phyloP scores from a whole-genome alignment of 169 alveolate genomes.

The Condylostoma magnum region DNA sequence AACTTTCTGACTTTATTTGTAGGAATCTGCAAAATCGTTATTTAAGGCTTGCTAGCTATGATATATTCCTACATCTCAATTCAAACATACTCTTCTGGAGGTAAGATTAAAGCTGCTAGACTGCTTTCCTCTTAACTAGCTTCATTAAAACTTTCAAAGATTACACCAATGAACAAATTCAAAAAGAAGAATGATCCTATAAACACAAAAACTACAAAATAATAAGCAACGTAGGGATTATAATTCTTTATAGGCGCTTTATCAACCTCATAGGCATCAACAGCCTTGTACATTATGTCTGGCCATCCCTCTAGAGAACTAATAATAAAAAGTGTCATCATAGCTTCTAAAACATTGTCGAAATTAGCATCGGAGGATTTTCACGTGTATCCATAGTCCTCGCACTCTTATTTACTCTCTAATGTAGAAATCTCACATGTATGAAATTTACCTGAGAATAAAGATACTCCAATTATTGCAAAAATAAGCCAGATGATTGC shows the following conservation, averaged over 20 bases:
- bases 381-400: background rate
- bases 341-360: constrained; percentile 59
- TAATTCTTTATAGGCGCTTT: constrained; percentile 50
- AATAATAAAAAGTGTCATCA: constrained; percentile 62
- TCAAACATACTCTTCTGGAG: background rate
- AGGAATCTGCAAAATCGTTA: background rate
- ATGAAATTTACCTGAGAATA: constrained; percentile 52
- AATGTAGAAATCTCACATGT: constrained; percentile 35
- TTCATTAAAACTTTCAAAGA: constrained; percentile 39
- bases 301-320: constrained; percentile 77
- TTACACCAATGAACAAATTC: constrained; percentile 54
- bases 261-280: constrained; percentile 39
- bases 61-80: constrained; percentile 3
- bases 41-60: background rate
- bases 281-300: constrained; percentile 52
- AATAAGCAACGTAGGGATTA: constrained; percentile 32
- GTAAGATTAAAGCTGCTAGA: background rate
- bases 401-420: background rate
- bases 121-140: constrained; percentile 34
- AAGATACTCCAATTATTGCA: constrained; percentile 64
- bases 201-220: constrained; percentile 36
- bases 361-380: constrained; percentile 28
- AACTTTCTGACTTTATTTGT: background rate
- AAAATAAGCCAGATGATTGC: constrained; percentile 64
- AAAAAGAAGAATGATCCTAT: constrained; percentile 51